A percentile compares a stretch with the other conserved stretches of the same genome.
Evolutionary conservation across 768 basidiomycete species (phyloP).

Genomic region (Collybiopsis confluens): DNA sequence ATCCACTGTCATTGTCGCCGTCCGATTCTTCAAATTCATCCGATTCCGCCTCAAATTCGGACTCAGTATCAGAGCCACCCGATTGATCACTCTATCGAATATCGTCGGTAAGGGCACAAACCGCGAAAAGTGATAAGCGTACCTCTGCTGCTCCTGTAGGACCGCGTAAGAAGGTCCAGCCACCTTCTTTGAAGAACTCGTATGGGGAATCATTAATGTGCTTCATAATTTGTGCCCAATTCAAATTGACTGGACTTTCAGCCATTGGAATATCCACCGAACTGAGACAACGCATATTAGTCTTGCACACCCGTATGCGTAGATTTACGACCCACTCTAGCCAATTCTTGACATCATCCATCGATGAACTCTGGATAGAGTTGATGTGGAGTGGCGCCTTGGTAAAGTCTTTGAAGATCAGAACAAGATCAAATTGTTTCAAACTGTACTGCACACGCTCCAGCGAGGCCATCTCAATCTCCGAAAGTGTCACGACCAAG

Average conservation of each 20-base stretch:
- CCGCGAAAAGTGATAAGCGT: slow-evolving; percentile 19
- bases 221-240: slow-evolving; percentile 99
- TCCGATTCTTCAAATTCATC: slow-evolving; percentile 56
- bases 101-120: neutral
- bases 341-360: slow-evolving; percentile 99
- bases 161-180: slow-evolving; percentile 88
- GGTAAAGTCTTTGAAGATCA: slow-evolving; percentile 95
- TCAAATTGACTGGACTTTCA: slow-evolving; percentile 95
- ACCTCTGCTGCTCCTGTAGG: slow-evolving; percentile 64
- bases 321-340: slow-evolving; percentile 66
- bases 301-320: neutral
- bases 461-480: slow-evolving; percentile 95
- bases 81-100: slow-evolving; percentile 34
- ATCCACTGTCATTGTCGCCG: slow-evolving; percentile 61
- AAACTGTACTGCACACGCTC: slow-evolving; percentile 96
- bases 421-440: slow-evolving; percentile 96
- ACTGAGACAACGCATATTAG: slow-evolving; percentile 36
- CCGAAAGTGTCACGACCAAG: slow-evolving; percentile 88
- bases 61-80: slow-evolving; percentile 47
- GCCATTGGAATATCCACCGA: slow-evolving; percentile 96
- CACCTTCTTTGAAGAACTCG: slow-evolving; percentile 95
- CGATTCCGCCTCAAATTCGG: slow-evolving; percentile 43
- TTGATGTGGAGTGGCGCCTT: slow-evolving; percentile 93
- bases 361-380: slow-evolving; percentile 82
- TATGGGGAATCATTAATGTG: slow-evolving; percentile 94